These are phyloP conservation scores for Davidsoniella virescens DNA, from an alignment of 2,329 filamentous ascomycete genomes.

Conservation along the genomic window DNA sequence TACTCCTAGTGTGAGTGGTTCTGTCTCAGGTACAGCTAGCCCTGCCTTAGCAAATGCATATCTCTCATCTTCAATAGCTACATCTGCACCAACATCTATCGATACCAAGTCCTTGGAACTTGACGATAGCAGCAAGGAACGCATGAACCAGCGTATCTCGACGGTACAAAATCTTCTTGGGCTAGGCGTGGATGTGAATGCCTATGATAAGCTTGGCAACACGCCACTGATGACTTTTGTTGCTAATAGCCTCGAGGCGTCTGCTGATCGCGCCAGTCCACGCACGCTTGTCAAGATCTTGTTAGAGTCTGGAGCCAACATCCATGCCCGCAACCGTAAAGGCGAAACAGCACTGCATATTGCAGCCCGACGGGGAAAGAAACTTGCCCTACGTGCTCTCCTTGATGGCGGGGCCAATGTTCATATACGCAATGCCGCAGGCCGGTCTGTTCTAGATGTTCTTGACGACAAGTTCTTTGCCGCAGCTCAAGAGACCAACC, in stretches of 20 bases:
- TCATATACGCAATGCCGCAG: constrained; percentile 28
- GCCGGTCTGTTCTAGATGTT: constrained; percentile 29
- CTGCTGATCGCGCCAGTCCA: constrained; percentile 26
- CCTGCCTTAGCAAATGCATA: constrained; percentile 4
- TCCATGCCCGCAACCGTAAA: constrained; percentile 34
- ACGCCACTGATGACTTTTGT: constrained; percentile 42
- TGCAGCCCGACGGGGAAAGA: constrained; percentile 35
- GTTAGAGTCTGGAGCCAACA: constrained; percentile 25
- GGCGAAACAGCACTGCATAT: constrained; percentile 41
- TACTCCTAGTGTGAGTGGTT: not conserved
- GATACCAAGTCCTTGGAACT: not conserved
- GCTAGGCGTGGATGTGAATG: constrained; percentile 31
- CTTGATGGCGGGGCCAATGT: constrained; percentile 32
- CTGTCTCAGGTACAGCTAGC: not conserved
- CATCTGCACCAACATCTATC: not conserved
- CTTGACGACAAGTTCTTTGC: constrained; percentile 25
- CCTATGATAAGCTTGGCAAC: constrained; percentile 34
- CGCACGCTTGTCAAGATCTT: constrained; percentile 29
- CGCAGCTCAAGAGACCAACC: constrained; percentile 17
- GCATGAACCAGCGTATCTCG: constrained; percentile 18
- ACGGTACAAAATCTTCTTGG: constrained; percentile 20
- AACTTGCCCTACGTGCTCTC: constrained; percentile 32
- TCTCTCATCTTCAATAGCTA: constrained; percentile 17
- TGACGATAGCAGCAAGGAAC: constrained; percentile 13
- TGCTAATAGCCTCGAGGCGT: constrained; percentile 31